Percentiles rank a stretch among this genome's conserved stretches.
These are phyloP conservation scores for Aristolochia californica DNA, from an alignment of 164 flowering plant genomes.

Conservation along the genomic window DNA sequence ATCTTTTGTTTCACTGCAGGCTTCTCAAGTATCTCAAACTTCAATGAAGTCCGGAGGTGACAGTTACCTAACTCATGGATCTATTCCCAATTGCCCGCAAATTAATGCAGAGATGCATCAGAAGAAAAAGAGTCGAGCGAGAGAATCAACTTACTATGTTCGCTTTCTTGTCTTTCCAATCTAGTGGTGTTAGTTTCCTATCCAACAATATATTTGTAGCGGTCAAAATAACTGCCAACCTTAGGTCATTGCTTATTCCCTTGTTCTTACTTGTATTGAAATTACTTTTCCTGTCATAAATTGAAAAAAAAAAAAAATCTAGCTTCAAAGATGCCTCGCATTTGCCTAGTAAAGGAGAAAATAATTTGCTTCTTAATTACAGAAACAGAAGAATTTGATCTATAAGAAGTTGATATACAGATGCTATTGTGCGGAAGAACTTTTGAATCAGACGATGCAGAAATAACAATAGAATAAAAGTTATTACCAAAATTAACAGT, in stretches of 20 bases:
- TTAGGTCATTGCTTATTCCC: background rate
- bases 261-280: background rate
- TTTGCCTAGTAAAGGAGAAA: too few relatives aligned
- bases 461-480: too few relatives aligned
- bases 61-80: background rate
- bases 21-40: constrained; percentile 7
- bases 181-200: background rate
- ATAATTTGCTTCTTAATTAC: too few relatives aligned
- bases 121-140: background rate
- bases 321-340: too few relatives aligned
- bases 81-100: background rate
- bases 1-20: constrained; percentile 1
- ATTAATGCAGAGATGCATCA: background rate
- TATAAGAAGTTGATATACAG: too few relatives aligned
- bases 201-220: background rate
- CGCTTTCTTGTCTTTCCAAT: background rate
- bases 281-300: background rate
- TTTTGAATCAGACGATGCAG: too few relatives aligned
- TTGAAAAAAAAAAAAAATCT: too few relatives aligned
- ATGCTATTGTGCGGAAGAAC: too few relatives aligned
- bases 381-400: too few relatives aligned
- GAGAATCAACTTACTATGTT: background rate
- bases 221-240: background rate
- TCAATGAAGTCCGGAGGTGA: background rate
- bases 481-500: too few relatives aligned